Evolutionary conservation across 164 flowering plant species (phyloP).

Genomic region (Stephania yunnanensis): DNA sequence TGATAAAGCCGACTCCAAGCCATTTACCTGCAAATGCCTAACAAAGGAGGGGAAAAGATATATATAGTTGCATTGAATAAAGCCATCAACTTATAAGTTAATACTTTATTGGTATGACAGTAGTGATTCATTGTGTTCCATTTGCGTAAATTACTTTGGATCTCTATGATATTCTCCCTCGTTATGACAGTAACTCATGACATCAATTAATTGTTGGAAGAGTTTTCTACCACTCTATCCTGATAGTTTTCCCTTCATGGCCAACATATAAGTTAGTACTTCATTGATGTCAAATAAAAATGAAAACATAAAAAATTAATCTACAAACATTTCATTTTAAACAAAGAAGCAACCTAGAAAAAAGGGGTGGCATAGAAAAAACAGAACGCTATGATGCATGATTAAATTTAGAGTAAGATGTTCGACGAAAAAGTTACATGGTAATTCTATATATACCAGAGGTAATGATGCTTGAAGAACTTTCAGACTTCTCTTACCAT

Average conservation of each 20-base stretch:
- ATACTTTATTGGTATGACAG: not conserved
- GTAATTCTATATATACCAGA: too few species aligned
- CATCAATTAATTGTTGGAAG: constrained; percentile 86
- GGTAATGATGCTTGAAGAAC: too few species aligned
- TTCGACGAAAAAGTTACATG: too few species aligned
- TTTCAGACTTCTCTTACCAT: too few species aligned
- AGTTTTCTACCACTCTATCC: constrained; percentile 68
- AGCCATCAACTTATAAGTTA: too few species aligned
- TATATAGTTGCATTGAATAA: too few species aligned
- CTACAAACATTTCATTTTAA: not conserved
- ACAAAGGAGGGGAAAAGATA: too few species aligned
- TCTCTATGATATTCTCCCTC: constrained; percentile 90
- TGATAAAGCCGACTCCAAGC: too few species aligned
- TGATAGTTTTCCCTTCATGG: constrained; percentile 52
- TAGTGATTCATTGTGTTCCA: not conserved
- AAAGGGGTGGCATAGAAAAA: not conserved
- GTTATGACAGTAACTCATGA: constrained; percentile 79
- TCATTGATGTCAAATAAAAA: constrained; percentile 3
- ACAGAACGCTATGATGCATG: too few species aligned
- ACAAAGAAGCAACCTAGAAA: not conserved
- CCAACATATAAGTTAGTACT: constrained; percentile 27
- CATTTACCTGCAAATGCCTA: too few species aligned
- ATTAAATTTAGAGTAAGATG: too few species aligned
- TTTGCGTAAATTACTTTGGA: constrained; percentile 46
- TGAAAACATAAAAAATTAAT: not conserved